A percentile compares a stretch with the other conserved stretches of the same genome.
These are phyloP conservation scores for Pyropia yezoensis DNA, from an alignment of 23 red algal genomes.

Conservation along the genomic window DNA sequence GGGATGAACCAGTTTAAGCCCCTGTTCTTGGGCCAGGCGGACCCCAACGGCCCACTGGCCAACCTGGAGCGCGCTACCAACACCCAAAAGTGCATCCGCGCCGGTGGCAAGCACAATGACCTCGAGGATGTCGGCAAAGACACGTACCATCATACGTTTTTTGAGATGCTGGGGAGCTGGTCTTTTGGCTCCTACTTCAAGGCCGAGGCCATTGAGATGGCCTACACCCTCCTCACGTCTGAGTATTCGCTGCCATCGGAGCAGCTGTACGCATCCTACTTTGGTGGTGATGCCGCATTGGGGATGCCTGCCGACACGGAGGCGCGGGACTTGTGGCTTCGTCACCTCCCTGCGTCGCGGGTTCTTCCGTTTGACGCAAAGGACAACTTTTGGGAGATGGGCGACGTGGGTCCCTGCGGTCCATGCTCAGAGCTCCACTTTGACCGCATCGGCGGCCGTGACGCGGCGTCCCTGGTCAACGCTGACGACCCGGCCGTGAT, in stretches of 20 bases:
- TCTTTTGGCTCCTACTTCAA: constrained; percentile 99
- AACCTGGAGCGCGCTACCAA: constrained; percentile 71
- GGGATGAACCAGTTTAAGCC: constrained; percentile 99
- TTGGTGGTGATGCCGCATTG: constrained; percentile 67
- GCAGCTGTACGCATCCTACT: constrained; percentile 90
- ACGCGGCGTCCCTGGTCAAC: constrained; percentile 78
- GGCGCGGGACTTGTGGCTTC: constrained; percentile 83
- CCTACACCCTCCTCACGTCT: constrained; percentile 45
- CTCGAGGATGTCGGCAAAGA: constrained; percentile 97
- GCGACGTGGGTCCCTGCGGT: constrained; percentile 94
- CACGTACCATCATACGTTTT: constrained; percentile 99
- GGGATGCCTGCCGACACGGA: constrained; percentile 76
- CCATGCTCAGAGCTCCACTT: constrained; percentile 96
- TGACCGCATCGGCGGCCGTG: constrained; percentile 79
- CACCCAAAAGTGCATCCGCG: constrained; percentile 98
- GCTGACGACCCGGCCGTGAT: constrained; percentile 89
- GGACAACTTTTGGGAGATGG: constrained; percentile 99
- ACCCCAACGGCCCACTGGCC: constrained; percentile 59
- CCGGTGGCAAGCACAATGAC: constrained; percentile 99
- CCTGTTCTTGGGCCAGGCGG: constrained; percentile 76
- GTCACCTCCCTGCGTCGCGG: constrained; percentile 61
- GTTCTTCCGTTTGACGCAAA: constrained; percentile 93
- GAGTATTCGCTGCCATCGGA: constrained; percentile 53
- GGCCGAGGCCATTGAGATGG: constrained; percentile 78
- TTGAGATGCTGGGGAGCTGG: constrained; percentile 99